These are phyloP conservation scores for Schizochytrium sp. DNA, from an alignment of 108 stramenopile species.

Conservation along the genomic window DNA sequence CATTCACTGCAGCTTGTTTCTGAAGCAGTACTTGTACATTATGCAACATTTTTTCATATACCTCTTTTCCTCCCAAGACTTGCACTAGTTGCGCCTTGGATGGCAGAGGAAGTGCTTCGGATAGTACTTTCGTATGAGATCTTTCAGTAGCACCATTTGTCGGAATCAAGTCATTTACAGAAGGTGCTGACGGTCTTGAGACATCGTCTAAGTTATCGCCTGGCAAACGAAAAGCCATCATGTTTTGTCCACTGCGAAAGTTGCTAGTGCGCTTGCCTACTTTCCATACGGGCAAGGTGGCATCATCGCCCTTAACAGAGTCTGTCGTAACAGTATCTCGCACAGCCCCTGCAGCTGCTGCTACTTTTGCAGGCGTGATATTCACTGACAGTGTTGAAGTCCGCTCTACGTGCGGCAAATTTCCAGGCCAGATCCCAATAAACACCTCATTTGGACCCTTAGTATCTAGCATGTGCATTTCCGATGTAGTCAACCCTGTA, in stretches of 20 bases:
- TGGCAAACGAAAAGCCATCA: too few relatives aligned
- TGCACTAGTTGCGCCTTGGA: neutral
- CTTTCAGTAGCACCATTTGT: too few relatives aligned
- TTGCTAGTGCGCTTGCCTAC: too few relatives aligned
- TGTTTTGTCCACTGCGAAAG: too few relatives aligned
- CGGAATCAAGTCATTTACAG: too few relatives aligned
- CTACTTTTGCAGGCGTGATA: neutral
- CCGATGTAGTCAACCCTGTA: neutral
- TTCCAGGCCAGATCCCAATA: constrained; percentile 7
- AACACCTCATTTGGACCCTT: constrained; percentile 1
- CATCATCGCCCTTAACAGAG: too few relatives aligned
- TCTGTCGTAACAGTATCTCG: too few relatives aligned
- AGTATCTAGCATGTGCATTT: neutral
- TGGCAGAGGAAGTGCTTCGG: neutral
- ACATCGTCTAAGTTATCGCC: too few relatives aligned
- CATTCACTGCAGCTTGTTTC: neutral
- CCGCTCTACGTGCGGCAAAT: neutral
- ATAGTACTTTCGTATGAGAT: too few relatives aligned
- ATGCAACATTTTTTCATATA: neutral
- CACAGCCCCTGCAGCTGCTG: too few relatives aligned
- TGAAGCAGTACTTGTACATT: neutral
- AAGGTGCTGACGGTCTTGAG: too few relatives aligned
- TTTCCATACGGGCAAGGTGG: too few relatives aligned
- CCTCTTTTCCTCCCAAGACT: neutral
- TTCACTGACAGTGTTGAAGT: neutral